Evolutionary conservation across 2,329 filamentous ascomycete species (phyloP).

Genomic region (Penicillium crustosum): DNA sequence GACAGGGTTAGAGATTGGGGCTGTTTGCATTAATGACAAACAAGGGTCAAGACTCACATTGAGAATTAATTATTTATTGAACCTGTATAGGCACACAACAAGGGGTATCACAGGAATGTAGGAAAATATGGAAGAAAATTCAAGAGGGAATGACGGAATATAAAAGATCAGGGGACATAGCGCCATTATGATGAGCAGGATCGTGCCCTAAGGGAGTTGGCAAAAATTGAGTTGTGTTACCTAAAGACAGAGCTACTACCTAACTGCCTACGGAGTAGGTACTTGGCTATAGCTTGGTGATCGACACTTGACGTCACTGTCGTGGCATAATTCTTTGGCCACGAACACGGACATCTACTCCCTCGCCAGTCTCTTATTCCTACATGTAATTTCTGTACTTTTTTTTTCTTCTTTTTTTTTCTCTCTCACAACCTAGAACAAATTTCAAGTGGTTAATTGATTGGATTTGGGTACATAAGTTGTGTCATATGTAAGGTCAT

Average conservation of each 20-base stretch:
- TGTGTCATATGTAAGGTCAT: background rate
- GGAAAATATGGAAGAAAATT: slow-evolving; percentile 14
- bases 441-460: background rate
- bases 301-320: slow-evolving; percentile 12
- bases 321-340: background rate
- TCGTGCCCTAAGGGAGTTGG: background rate
- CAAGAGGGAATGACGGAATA: slow-evolving; percentile 14
- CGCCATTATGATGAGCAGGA: slow-evolving; percentile 6
- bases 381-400: no score
- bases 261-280: no score
- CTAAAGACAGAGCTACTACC: background rate
- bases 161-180: slow-evolving; percentile 11
- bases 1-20: slow-evolving; percentile 5
- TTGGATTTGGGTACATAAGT: background rate
- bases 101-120: slow-evolving; percentile 30
- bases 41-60: slow-evolving; percentile 9
- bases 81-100: slow-evolving; percentile 10
- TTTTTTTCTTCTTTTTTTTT: background rate
- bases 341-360: slow-evolving; percentile 7
- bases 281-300: background rate
- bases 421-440: background rate
- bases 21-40: slow-evolving; percentile 17
- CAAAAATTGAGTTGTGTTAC: background rate
- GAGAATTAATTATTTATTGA: slow-evolving; percentile 21
- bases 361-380: background rate